These are phyloP conservation scores for Chlamydomonas schloesseri DNA, from an alignment of 139 green algal species.

Conservation along the genomic window DNA sequence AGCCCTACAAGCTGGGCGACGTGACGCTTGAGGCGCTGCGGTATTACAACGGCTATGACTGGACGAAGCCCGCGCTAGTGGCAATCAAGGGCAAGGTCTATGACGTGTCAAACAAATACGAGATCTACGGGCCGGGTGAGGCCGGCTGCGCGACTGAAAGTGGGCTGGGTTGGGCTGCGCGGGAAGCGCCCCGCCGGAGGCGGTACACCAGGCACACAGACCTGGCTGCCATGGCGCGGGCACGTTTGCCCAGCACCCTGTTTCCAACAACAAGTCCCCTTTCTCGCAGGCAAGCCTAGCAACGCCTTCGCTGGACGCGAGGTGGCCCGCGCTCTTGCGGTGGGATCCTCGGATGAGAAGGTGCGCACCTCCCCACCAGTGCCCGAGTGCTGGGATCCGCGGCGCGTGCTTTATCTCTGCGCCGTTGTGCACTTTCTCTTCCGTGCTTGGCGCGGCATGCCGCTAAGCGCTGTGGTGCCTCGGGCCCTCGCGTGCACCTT, in stretches of 20 bases:
- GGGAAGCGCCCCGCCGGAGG: background rate
- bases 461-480: no score
- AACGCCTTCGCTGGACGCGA: constrained; percentile 77
- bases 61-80: constrained; percentile 73
- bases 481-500: no score
- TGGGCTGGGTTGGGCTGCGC: background rate
- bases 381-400: no score
- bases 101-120: constrained; percentile 74
- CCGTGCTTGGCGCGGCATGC: no score
- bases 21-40: constrained; percentile 73
- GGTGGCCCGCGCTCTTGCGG: constrained; percentile 71
- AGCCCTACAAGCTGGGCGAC: constrained; percentile 67
- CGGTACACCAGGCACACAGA: no score
- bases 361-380: no score
- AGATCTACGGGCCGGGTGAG: constrained; percentile 83
- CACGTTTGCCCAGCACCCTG: no score
- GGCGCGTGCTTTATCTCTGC: no score
- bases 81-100: constrained; percentile 78
- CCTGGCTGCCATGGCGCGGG: no score
- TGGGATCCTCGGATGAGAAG: constrained; percentile 54
- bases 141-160: no score
- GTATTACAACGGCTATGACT: constrained; percentile 79
- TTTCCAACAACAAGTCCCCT: no score
- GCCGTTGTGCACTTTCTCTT: no score
- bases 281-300: constrained; percentile 52